A percentile compares a stretch with the other conserved stretches of the same genome.
Conservation (phyloP, 495 filamentous ascomycete species). For the Massariosphaeria phaeospora region DNA sequence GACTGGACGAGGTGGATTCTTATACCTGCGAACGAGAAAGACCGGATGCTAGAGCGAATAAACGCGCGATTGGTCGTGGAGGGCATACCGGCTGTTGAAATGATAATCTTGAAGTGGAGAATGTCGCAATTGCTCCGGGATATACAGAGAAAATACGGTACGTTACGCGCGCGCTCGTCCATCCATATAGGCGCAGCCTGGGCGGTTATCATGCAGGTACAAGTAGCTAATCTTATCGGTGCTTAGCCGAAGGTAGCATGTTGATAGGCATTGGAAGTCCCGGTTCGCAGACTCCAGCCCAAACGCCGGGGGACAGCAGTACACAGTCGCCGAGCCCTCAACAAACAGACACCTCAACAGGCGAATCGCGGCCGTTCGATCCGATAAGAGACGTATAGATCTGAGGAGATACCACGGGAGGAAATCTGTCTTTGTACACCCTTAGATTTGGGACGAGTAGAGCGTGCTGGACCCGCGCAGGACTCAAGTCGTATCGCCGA, state of each 20-base stretch:
- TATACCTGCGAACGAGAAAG: conserved; percentile 29
- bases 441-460: not conserved
- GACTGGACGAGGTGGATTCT: conserved; percentile 24
- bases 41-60: conserved; percentile 18
- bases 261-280: conserved; percentile 8
- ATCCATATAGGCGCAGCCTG: conserved; percentile 14
- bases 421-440: conserved; percentile 4
- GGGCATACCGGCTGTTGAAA: conserved; percentile 22
- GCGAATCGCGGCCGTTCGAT: conserved; percentile 21
- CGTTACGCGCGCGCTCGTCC: conserved; percentile 3
- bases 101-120: conserved; percentile 28
- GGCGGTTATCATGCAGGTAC: conserved; percentile 14
- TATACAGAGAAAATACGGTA: conserved; percentile 25
- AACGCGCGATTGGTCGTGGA: conserved; percentile 24
- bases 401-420: not conserved
- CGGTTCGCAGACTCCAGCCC: conserved; percentile 1
- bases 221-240: conserved; percentile 22
- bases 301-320: not conserved
- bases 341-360: not conserved
- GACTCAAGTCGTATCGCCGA: not conserved
- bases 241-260: conserved; percentile 30
- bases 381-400: conserved; percentile 24
- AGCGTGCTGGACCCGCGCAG: not conserved
- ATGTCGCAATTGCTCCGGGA: conserved; percentile 25
- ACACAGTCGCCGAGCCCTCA: not conserved